Evolutionary conservation across 768 basidiomycete genomes (phyloP).

Genomic region (Cubamyces lactineus): DNA sequence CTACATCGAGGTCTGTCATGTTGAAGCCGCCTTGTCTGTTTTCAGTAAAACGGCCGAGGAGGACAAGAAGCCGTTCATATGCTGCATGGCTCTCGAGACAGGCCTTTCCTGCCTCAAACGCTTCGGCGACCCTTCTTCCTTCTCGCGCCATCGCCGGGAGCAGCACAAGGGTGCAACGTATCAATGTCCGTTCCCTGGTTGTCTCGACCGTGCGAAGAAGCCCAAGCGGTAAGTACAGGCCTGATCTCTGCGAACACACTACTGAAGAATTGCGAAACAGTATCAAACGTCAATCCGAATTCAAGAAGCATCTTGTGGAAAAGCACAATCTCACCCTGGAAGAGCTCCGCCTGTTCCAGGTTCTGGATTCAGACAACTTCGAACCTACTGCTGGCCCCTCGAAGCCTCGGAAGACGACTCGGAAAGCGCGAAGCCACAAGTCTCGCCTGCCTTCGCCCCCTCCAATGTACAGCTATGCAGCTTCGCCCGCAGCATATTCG

Average conservation of each 20-base stretch:
- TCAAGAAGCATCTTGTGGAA: background rate
- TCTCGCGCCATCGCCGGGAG: constrained; percentile 20
- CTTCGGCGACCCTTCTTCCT: constrained; percentile 21
- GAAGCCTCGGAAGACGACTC: background rate
- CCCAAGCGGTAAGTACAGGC: background rate
- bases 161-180: constrained; percentile 7
- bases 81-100: constrained; percentile 28
- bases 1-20: too few species aligned
- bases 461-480: background rate
- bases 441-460: background rate
- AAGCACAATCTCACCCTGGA: background rate
- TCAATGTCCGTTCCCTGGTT: constrained; percentile 47
- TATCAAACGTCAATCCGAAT: constrained; percentile 60
- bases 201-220: constrained; percentile 41
- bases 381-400: background rate
- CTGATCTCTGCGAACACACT: background rate
- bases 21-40: too few species aligned
- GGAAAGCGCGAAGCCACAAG: background rate
- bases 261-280: constrained; percentile 36
- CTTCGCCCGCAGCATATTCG: background rate
- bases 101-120: background rate
- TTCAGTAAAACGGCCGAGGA: background rate
- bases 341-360: background rate
- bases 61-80: constrained; percentile 50
- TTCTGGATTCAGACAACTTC: background rate